Base-by-base conservation (phyloP, 2,329 filamentous ascomycete genomes). In the Hypoxylon sp. region DNA sequence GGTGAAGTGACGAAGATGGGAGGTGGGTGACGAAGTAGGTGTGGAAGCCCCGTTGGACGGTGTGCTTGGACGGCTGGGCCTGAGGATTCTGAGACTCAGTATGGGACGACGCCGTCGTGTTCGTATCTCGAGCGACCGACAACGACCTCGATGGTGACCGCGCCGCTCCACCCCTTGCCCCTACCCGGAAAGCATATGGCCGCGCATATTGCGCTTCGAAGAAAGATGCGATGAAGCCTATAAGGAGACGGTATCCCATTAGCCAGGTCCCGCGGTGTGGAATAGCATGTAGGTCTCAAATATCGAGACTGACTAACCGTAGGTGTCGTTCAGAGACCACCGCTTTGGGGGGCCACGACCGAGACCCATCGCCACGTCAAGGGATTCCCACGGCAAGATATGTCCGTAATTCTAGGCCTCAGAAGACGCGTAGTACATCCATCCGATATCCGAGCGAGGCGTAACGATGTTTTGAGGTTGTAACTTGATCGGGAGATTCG, bases 1-100 rank as follows among this genome's bases (percentile, higher is more conserved):
- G 94, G 68, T 97, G 91, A 40, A 97, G 83, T 3, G 93, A 97
- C 11, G 92, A 96, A 15, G 92, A 96, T 3, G 95, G 94, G 1
- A 99, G 84, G 74, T 97, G 92, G 7, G 95, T 97, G 58, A 98
- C 91, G 75, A 99, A 99, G 79, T 99, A 98, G 68, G 96, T 92
- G 78, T 97, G 92, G 75, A 98, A 98, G 62, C 76, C 74, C 43
- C 84, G 83, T 48, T 76, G 78, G 23, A 55, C 50, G 20, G 29
- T 46, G 35, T 62, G 66, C 9, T 55, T 51, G 11, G 61, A 21
- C 24, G 57, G 26, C 5, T 49, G 20, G 15, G 26, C n/a, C 4
- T 37, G 52, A 26, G n/a, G 17, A 27, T 46, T 54, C 11, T 56
- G 55, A 9, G 54, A 38, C 35, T 60, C 47, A 45, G 41, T 10